phyloP scores from a whole-genome alignment of 257 asterid genomes.

The Solanum ahanhuiri region DNA sequence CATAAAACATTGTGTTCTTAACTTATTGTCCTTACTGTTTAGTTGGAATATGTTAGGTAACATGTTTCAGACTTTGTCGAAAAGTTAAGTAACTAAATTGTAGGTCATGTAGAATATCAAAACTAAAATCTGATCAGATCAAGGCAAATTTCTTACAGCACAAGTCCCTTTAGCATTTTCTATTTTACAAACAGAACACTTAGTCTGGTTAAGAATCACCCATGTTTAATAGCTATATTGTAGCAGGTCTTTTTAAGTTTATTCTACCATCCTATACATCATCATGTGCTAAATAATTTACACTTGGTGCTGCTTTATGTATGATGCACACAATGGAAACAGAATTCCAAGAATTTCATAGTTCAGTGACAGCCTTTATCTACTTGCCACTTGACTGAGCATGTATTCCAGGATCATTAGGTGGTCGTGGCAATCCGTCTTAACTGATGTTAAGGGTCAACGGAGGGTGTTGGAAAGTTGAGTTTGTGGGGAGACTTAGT shows the following conservation, averaged over 20 bases:
- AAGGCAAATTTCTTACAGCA: neutral
- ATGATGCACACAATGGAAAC: neutral
- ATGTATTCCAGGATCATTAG: neutral
- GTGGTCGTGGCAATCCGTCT: neutral
- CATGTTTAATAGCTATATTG: neutral
- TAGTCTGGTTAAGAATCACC: neutral
- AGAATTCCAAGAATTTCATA: neutral
- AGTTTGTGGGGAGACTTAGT: slow-evolving; percentile 20
- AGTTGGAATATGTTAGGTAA: neutral
- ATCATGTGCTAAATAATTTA: neutral
- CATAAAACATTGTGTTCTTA: neutral
- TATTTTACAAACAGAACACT: neutral
- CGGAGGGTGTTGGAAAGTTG: slow-evolving; percentile 25
- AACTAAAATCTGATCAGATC: neutral
- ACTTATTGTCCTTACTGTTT: neutral
- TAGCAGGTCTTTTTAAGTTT: neutral
- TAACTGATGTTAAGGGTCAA: slow-evolving; percentile 15
- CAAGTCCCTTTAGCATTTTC: neutral
- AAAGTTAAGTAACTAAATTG: neutral
- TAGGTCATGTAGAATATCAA: neutral
- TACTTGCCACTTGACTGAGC: neutral
- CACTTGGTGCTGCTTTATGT: neutral
- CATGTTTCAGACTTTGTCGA: neutral
- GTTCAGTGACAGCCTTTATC: neutral
- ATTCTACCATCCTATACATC: neutral